Conservation (phyloP, 768 basidiomycete genomes). For the Macrocybe gigantea region DNA sequence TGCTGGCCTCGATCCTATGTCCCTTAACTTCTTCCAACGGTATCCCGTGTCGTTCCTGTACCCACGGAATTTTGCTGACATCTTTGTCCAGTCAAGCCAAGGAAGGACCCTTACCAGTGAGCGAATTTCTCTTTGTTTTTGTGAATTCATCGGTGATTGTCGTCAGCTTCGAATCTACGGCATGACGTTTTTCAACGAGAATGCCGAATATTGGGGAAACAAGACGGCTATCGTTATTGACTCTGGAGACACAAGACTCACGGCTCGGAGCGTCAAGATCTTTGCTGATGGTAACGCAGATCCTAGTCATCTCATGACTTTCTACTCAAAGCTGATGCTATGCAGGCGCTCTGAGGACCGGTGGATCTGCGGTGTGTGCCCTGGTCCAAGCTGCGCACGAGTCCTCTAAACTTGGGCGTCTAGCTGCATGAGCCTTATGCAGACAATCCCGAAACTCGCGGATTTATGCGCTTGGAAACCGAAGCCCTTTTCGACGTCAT, state of each 20-base stretch:
- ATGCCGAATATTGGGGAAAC: conserved; percentile 71
- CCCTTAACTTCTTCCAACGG: conserved; percentile 73
- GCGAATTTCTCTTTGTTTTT: conserved; percentile 5
- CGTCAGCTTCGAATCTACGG: conserved; percentile 71
- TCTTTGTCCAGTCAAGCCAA: conserved; percentile 51
- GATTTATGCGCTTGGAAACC: conserved; percentile 69
- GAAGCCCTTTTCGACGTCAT: conserved; percentile 59
- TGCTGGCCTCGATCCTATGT: conserved; percentile 64
- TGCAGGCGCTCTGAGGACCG: conserved; percentile 78
- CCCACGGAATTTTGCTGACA: conserved; percentile 7
- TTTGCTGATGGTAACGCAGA: conserved; percentile 57
- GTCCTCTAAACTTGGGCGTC: conserved; percentile 2
- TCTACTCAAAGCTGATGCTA: conserved; percentile 2
- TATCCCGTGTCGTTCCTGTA: conserved; percentile 18
- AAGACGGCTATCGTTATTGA: conserved; percentile 46
- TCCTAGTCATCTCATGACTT: conserved; percentile 1
- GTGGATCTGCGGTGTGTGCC: conserved; percentile 71
- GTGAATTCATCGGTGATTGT: conserved; percentile 2
- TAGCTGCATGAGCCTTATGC: conserved; percentile 79
- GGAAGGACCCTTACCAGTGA: conserved; percentile 55
- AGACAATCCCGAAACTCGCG: conserved; percentile 69
- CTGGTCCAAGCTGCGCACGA: neutral
- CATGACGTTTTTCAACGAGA: conserved; percentile 69
- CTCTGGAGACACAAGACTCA: conserved; percentile 57
- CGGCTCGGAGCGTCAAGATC: conserved; percentile 71